phyloP scores from a whole-genome alignment of 441 rosid genomes.

The Populus hybrid region DNA sequence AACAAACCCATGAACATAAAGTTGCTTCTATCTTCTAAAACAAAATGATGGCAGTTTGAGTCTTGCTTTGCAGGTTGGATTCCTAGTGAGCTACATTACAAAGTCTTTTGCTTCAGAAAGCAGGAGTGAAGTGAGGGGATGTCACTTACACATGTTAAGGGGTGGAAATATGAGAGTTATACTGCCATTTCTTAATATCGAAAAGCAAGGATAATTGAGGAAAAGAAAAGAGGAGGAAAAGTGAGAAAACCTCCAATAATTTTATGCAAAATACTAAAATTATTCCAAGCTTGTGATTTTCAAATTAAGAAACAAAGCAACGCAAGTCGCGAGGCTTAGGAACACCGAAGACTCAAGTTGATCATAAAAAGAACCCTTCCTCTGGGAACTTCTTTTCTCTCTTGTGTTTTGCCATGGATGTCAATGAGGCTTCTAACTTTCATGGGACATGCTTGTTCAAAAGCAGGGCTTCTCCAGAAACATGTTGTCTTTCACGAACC shows the following conservation, averaged over 20 bases:
- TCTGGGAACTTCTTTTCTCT: background rate
- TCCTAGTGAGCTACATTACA: constrained; percentile 5
- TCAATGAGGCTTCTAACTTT: background rate
- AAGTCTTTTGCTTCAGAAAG: constrained; percentile 19
- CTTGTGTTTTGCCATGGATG: background rate
- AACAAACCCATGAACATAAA: constrained; percentile 29
- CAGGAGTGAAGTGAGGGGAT: background rate
- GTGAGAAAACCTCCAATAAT: too few species aligned
- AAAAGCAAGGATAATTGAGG: too few species aligned
- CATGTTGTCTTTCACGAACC: constrained; percentile 7
- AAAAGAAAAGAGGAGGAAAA: too few species aligned
- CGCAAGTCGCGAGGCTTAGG: background rate
- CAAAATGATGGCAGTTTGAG: constrained; percentile 40
- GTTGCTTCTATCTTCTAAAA: constrained; percentile 43
- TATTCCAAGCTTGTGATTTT: background rate
- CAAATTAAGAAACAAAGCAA: background rate
- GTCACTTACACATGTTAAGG: too few species aligned
- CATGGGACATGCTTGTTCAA: background rate
- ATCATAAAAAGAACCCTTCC: background rate
- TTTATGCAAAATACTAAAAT: too few species aligned
- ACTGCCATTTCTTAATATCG: too few species aligned
- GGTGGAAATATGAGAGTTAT: too few species aligned
- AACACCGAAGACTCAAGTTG: background rate
- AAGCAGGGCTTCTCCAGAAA: constrained; percentile 10
- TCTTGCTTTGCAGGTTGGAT: constrained; percentile 24